Base-by-base conservation (phyloP, 306 rosid genomes). In the Quercus wislizeni region DNA sequence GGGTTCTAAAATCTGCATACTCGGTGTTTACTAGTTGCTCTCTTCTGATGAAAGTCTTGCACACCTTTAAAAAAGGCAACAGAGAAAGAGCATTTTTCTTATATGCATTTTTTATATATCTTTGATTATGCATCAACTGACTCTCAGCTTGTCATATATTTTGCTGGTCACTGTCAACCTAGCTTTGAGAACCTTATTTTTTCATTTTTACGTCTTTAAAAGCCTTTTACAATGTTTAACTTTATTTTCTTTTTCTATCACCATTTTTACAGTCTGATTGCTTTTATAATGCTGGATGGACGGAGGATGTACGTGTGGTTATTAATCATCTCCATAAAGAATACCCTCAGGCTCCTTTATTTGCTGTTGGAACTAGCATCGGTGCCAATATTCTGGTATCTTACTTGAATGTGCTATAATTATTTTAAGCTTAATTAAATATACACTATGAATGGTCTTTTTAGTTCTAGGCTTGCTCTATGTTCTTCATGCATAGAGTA, bases 231-330 rank as follows among this genome's bases (percentile, higher is more conserved):
- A 10, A 30, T 64, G 27, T 46, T 15, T 38, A 49, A 23, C 41
- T 6, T 61, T 4, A 51, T 62, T n/a, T 59, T 4, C 19, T 68
- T 74, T 25, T 78, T 80, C 75, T 49, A 74, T 87, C 72, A 20
- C 68, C 85, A 52, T 5, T 73, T 57, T 83, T 93, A 81, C 91
- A 95, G 99, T 95, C 99, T 23, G 99, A 95, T 82, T 87, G 92
- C 83, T 89, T 95, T 87, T 95, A 95, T 88, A 95, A 91, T 89
- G 98, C 99, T 83, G 99, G 96, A 74, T 95, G 99, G 99, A 95
- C 99, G 21, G 99, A 85, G 89, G 99, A 95, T 88, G 75, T 86
- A 74, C 93, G 97, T 55, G 83, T 88, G 21, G 89, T 95, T 23
- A 82, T 89, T 55, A 85, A 83, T 74, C 88, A 91, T 78, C 87